Conservation (phyloP, 176 grass and related monocot genomes). For the Tillandsia fasciculata region DNA sequence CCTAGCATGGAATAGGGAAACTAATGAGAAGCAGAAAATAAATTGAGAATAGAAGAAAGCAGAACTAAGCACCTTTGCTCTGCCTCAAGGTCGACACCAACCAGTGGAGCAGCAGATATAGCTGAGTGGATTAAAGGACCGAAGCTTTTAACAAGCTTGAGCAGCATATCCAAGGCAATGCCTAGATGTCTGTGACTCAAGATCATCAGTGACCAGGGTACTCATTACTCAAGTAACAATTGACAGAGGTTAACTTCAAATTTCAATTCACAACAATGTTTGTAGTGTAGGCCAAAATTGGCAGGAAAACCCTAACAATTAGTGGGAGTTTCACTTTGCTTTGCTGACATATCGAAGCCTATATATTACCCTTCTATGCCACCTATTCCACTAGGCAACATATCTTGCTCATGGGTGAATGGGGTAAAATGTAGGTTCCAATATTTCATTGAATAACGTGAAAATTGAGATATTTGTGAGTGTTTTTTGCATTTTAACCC, state of each 20-base stretch:
- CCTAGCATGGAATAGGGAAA: conserved; percentile 25
- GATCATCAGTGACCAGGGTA: background rate
- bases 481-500: no score
- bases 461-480: no score
- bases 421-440: no score
- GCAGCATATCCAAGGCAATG: conserved; percentile 44
- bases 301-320: background rate
- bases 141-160: conserved; percentile 46
- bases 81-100: conserved; percentile 50
- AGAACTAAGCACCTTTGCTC: conserved; percentile 40
- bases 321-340: background rate
- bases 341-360: background rate
- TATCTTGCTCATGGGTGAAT: no score
- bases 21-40: conserved; percentile 8
- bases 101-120: conserved; percentile 31
- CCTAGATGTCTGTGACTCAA: conserved; percentile 33
- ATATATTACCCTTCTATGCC: no score
- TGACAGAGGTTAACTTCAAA: background rate
- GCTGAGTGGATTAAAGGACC: conserved; percentile 46
- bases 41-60: conserved; percentile 12
- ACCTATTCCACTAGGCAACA: no score
- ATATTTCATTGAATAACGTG: no score
- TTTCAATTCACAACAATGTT: background rate
- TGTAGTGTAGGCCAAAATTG: background rate
- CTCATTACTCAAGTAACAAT: background rate